phyloP scores from a whole-genome alignment of 352 stramenopile genomes.

The Pythium myriotylum region DNA sequence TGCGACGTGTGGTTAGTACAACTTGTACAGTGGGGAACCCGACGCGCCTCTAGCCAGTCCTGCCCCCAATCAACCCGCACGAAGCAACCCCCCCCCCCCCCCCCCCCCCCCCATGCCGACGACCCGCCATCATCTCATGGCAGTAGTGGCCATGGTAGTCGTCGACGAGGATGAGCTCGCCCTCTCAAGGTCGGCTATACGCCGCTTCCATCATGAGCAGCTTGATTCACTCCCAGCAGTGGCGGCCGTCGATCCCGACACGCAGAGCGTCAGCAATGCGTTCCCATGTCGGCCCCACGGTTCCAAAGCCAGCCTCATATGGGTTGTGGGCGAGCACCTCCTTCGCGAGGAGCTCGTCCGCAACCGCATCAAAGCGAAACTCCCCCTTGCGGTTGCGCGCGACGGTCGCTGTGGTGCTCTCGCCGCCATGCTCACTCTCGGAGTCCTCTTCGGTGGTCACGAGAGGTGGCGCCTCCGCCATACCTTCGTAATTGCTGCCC shows the following conservation, averaged over 20 bases:
- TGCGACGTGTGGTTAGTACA: no score
- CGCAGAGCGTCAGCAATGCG: background rate
- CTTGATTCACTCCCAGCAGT: constrained; percentile 12
- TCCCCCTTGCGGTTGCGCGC: constrained; percentile 3
- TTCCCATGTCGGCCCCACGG: background rate
- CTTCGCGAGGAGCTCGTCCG: constrained; percentile 1
- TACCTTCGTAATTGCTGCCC: no score
- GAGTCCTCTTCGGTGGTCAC: background rate
- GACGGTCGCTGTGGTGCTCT: background rate
- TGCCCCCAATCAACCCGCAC: no score
- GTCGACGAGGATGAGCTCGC: no score
- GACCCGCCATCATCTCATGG: no score
- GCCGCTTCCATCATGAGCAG: no score
- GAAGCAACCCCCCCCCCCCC: no score
- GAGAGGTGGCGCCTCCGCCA: background rate
- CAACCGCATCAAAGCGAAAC: constrained; percentile 4
- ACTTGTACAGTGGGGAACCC: no score
- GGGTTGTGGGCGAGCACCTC: constrained; percentile 11
- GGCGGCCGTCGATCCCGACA: constrained; percentile 5
- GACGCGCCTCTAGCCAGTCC: no score
- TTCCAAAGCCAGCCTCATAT: constrained; percentile 3
- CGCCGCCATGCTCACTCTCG: background rate
- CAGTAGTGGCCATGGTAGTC: no score
- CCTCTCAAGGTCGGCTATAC: no score
- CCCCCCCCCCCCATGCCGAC: no score